Evolutionary conservation across 2,329 filamentous ascomycete genomes (phyloP), one percentile per base, ranked within the genome.

Genomic region (Pezicula rhizophila): DNA sequence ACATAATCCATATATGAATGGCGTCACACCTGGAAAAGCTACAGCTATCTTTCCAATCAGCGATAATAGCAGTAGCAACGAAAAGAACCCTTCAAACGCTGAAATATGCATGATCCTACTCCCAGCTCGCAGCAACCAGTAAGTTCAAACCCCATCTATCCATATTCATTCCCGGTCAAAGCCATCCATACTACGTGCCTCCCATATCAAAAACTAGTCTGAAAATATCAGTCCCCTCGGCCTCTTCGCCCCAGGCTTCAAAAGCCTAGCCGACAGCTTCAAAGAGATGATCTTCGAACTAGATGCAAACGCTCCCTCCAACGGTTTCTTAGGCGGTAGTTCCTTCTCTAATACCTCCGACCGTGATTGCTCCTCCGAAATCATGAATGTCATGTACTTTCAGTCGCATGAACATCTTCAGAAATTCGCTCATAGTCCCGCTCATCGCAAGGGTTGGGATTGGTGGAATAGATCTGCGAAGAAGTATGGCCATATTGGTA

Each of bases 311-410:
- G 63, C 68, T 3, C 66, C 71, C 4, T 66, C 73, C 42, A 70
- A 70, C 50, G 78, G 77, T 4, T 69, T 78, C 51, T 61, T 80
- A 2, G 69, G 71, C 34, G 56, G 63, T 20, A 72, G 69, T 2
- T 52, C 56, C 11, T 79, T 72, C 67, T 64, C 62, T 2, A 65
- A 51, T n/a, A 60, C 62, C 11, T 66, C 70, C 20, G 64, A 67
- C 31, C 52, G 54, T 2, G 67, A 68, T 12, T 38, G n/a, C 4
- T 65, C 69, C 47, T 71, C 70, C 52, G 69, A 72, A 7, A 14
- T 62, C 17, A 53, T 76, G 51, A 56, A 57, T 2, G 66, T 76
- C 31, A 70, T 70, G 57, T 80, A 79, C 66, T 82, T 81, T 62
- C 66, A 68, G 33, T 65, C 68, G 47, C 49, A 74, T 14, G 73